Percentiles rank a stretch among this genome's conserved stretches.
Conservation (phyloP, 2,329 filamentous ascomycete species). For the Cladosporium sp. region DNA sequence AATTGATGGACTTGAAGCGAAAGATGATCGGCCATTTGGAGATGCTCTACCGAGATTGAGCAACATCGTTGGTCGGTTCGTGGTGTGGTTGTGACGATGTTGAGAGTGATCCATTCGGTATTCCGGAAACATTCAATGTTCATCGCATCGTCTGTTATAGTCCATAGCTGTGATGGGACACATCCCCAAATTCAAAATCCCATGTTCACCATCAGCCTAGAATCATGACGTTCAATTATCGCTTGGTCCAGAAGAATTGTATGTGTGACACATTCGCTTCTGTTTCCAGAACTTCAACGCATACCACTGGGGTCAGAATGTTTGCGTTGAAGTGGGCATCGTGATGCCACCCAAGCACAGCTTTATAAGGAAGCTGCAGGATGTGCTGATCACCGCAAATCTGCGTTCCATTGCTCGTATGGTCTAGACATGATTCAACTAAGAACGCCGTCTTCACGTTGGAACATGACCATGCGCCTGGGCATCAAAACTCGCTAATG, state of each 20-base stretch:
- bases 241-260: not conserved
- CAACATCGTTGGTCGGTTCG: not conserved
- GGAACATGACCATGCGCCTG: too few relatives aligned
- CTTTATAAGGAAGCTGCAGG: too few relatives aligned
- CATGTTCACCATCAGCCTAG: not conserved
- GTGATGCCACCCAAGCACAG: too few relatives aligned
- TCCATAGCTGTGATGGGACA: not conserved
- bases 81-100: not conserved
- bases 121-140: not conserved
- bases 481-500: too few relatives aligned
- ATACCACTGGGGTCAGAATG: too few relatives aligned
- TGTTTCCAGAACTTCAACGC: too few relatives aligned
- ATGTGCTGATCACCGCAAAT: too few relatives aligned
- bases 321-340: too few relatives aligned
- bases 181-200: not conserved
- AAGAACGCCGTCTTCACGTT: too few relatives aligned
- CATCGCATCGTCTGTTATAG: not conserved
- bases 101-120: not conserved
- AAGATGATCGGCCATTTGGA: conserved; percentile 44
- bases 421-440: too few relatives aligned
- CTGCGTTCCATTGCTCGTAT: too few relatives aligned
- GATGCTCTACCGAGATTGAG: conserved; percentile 43
- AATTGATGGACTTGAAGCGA: conserved; percentile 38
- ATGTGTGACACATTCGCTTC: not conserved
- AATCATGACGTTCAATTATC: not conserved